Evolutionary conservation across 176 grass and related monocot species (phyloP), one percentile per base, ranked within the genome.

Genomic region (Carex kokanica): DNA sequence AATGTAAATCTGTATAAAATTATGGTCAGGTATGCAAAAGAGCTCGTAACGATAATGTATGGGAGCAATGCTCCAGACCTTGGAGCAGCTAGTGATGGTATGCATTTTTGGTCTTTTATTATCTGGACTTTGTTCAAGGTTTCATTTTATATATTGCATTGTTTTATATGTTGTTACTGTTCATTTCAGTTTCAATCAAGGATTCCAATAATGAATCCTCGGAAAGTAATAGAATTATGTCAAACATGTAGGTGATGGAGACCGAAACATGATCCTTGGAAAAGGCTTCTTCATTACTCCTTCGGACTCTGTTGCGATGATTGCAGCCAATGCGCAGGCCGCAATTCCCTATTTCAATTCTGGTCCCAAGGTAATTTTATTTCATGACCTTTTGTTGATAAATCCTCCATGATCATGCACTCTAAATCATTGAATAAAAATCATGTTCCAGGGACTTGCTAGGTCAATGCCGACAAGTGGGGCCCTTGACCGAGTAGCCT

Each of bases 81-180:
- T 25, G 94, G 94, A 81, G 94, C 94, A 84, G 94, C 94, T 88
- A 97, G 94, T 87, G 94, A 97, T 82, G 94, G 94, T 97, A 94
- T 87, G 80, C 83, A 11, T 29, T 75, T 81, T 75, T 71, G 62
- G 18, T 84, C 20, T 20, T 49, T 55, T 17, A 49, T 20, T 71
- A 24, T 34, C 8, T 13, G 17, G 4, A 27, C 69, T 88, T 66
- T 77, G 38, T 55, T 51, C 72, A 29, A 60, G 68, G 61, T 59
- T 74, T 58, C 13, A 80, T 53, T 75, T 27, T 47, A 80, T 91
- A n/a, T n/a, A 56, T 27, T 57, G 10, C 41, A 55, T 74, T 79
- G 9, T 74, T 87, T 88, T 54, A n/a, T 14, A 63, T n/a, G n/a
- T 75, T 16, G 6, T 57, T 12, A 25, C 71, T 74, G 45, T 74